Base-by-base conservation (phyloP, 2,329 filamentous ascomycete genomes). In the Phyllosticta ampelicida region DNA sequence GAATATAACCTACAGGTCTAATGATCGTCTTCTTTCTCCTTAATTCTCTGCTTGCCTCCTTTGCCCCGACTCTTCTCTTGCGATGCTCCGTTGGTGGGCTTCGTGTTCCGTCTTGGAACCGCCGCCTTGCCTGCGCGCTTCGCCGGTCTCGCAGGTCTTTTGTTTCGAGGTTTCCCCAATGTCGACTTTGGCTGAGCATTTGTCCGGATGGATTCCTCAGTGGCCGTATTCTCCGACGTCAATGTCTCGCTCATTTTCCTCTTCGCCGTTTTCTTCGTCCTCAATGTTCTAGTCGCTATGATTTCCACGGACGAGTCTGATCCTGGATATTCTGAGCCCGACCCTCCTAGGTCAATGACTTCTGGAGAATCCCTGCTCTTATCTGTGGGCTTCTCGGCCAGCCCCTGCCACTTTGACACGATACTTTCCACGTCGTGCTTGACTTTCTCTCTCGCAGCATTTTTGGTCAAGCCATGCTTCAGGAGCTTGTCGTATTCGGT, bases 401-500 rank as follows among this genome's bases (percentile, higher is more conserved):
- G 2, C 18, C 56, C 56, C 48, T 55, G 26, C 70, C 70, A 71
- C 20, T 60, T 48, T 30, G 58, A 52, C 55, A 70, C 54, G 3
- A 65, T 60, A 1, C 48, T 58, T 54, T 68, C 63, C 21, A 71
- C 61, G 51, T 58, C 59, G 48, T 62, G 64, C 44, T 60, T 60
- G 0, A 68, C 64, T 5, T 48, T 55, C 29, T 62, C 65, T 44
- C 69, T 65, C 13, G 68, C 70, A 16, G 61, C 61, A 1, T 65
- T 62, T 50, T 59, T 64, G 1, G 29, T 52, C 53, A 59, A 19
- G 5, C 62, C 63, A 23, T 50, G 13, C 52, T 56, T 54, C 57
- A 78, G 60, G 49, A 77, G 61, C 36, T 55, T 50, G 13, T 81
- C 77, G 59, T 82, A 82, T 1, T 68, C 62, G 0, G 78, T 81